Base-by-base conservation (phyloP, 75 land plant species). In the Pinus albicaulis region DNA sequence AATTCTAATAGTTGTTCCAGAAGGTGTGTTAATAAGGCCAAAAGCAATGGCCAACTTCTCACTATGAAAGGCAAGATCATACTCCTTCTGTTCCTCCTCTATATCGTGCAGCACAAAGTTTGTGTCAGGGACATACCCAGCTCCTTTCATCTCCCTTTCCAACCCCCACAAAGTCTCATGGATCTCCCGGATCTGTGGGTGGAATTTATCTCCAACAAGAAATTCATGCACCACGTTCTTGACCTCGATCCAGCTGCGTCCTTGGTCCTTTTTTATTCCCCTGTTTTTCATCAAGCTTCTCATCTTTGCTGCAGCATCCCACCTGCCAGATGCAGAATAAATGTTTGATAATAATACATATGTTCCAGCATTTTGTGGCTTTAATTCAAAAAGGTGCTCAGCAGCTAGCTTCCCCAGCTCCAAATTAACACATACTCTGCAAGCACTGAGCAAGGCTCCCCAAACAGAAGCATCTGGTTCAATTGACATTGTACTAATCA, bases 291-390 rank as follows among this genome's bases (percentile, higher is more conserved):
- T 91, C 58, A n/a, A 81, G 22, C 20, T 41, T 80, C 75, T 90
- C 78, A 91, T 74, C 16, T 65, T 73, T 23, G 83, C 84, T 53
- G 80, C 90, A 44, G 83, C 86, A 5, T 60, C 73, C 93, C 90
- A 91, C 41, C 81, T 80, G 3, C 82, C 66, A 57, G 76, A 87
- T 0, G 82, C 71, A 44, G 92, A 87, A 73, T 89, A 92, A 13
- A 92, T 81, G 78, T 87, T 92, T 1, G 94, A 82, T 15, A 92
- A 74, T 26, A 91, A 89, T 52, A 86, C 89, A 68, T 78, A 89
- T 48, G 84, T 88, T 1, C 89, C 89, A 57, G 84, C 74, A 26
- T 86, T 85, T 13, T 73, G 70, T 14, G 91, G 94, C 64, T 89
- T 91, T 22, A 89, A 64, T 17, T 71, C 73, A 15, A 72, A 57